Evolutionary conservation across 495 filamentous ascomycete species (phyloP).

Genomic region (Aspergillus hancockii): DNA sequence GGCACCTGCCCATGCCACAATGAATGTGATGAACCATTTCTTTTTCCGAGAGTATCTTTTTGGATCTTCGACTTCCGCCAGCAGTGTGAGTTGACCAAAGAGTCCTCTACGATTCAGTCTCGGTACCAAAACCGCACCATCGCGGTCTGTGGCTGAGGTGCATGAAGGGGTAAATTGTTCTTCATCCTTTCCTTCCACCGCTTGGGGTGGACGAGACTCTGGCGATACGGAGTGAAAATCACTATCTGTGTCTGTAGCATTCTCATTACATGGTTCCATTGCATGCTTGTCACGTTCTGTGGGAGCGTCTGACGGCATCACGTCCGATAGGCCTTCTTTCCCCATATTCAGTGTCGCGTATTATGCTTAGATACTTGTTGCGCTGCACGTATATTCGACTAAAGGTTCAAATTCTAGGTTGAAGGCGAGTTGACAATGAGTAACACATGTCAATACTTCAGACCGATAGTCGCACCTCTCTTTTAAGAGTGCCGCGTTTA

Average conservation of each 20-base stretch:
- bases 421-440: not conserved
- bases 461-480: not conserved
- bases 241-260: not conserved
- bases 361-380: not conserved
- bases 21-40: slow-evolving; percentile 85
- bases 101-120: slow-evolving; percentile 71
- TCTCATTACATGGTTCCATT: not conserved
- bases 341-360: not conserved
- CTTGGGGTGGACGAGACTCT: slow-evolving; percentile 4
- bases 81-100: slow-evolving; percentile 66
- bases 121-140: slow-evolving; percentile 52
- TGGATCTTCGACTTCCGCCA: slow-evolving; percentile 81
- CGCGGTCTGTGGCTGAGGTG: slow-evolving; percentile 21
- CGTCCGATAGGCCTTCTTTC: not conserved
- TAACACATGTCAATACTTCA: not conserved
- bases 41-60: slow-evolving; percentile 67
- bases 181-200: slow-evolving; percentile 24
- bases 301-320: not conserved
- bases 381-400: not conserved
- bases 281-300: not conserved
- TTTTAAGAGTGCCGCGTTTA: not conserved
- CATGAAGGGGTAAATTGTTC: slow-evolving; percentile 16
- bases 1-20: slow-evolving; percentile 74
- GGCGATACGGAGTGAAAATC: slow-evolving; percentile 14
- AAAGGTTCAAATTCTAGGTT: not conserved